phyloP scores from a whole-genome alignment of 805 yeast species.

The Starmerella etchellsii region DNA sequence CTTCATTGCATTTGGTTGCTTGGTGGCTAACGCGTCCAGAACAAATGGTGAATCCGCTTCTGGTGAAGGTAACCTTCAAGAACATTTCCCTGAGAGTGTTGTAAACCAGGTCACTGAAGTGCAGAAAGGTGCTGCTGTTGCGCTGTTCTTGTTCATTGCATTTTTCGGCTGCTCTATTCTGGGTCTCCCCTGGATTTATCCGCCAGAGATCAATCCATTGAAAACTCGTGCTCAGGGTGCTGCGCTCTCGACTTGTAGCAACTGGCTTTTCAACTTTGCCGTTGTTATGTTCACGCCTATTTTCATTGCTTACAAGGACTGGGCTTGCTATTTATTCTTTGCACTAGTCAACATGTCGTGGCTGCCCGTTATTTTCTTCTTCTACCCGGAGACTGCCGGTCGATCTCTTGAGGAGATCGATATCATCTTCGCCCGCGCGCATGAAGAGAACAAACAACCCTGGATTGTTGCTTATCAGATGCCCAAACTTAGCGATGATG shows the following conservation, averaged over 20 bases:
- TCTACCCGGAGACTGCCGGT: constrained; percentile 69
- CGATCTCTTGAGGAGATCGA: constrained; percentile 65
- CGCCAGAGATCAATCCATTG: constrained; percentile 51
- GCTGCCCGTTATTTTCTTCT: constrained; percentile 50
- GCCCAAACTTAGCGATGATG: constrained; percentile 45
- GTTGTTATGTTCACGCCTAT: constrained; percentile 60
- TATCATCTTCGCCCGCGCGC: constrained; percentile 49
- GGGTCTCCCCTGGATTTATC: constrained; percentile 51
- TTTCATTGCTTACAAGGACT: constrained; percentile 32
- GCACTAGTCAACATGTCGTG: constrained; percentile 48
- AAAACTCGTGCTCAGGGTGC: constrained; percentile 49
- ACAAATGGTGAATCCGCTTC: no score
- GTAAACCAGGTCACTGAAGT: constrained; percentile 1
- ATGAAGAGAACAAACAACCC: constrained; percentile 43
- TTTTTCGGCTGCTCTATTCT: constrained; percentile 44
- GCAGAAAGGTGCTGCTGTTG: constrained; percentile 51
- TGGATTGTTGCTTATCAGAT: constrained; percentile 51
- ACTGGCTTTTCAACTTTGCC: constrained; percentile 53
- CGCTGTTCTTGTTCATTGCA: constrained; percentile 42
- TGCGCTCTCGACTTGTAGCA: constrained; percentile 50
- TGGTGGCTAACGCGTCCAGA: constrained; percentile 26
- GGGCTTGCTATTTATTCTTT: constrained; percentile 61
- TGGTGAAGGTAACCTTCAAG: neutral
- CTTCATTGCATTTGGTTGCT: constrained; percentile 31
- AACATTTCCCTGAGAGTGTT: constrained; percentile 20